Evolutionary conservation across 148 eudicot species (phyloP).

Genomic region (Rhododendron mucronatum): DNA sequence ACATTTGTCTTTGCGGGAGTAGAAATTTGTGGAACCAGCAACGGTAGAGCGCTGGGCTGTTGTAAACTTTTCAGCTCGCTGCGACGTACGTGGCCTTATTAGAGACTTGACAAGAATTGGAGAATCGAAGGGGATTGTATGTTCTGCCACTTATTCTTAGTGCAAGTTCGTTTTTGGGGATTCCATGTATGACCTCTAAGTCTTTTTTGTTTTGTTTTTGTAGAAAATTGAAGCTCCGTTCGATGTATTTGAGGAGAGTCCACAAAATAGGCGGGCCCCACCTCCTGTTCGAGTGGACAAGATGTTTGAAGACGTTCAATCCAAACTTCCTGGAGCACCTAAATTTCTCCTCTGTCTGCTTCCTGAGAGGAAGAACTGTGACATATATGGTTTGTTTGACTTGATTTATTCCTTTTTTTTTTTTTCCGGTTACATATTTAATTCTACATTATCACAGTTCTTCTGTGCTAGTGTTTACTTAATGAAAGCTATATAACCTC

Average conservation of each 20-base stretch:
- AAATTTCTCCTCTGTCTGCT: slow-evolving; percentile 79
- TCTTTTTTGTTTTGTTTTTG: not conserved
- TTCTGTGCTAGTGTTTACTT: not conserved
- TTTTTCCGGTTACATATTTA: not conserved
- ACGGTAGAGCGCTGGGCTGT: slow-evolving; percentile 75
- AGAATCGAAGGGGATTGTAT: slow-evolving; percentile 71
- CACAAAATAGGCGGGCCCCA: slow-evolving; percentile 72
- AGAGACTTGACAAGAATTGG: slow-evolving; percentile 70
- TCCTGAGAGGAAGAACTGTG: slow-evolving; percentile 89
- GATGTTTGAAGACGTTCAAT: slow-evolving; percentile 70
- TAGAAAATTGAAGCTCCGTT: slow-evolving; percentile 67
- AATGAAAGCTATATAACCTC: not conserved
- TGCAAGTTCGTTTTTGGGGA: not conserved
- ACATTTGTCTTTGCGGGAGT: not conserved
- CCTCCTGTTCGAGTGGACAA: slow-evolving; percentile 80
- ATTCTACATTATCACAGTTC: not conserved
- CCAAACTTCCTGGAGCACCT: slow-evolving; percentile 86
- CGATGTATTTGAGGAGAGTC: slow-evolving; percentile 74
- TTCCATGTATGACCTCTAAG: not conserved
- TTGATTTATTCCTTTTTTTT: not conserved
- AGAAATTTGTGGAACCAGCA: slow-evolving; percentile 70
- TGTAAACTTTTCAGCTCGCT: slow-evolving; percentile 84
- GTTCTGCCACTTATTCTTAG: slow-evolving; percentile 13
- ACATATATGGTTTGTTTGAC: slow-evolving; percentile 57
- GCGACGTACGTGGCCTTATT: slow-evolving; percentile 52